Conservation (phyloP, 805 yeast species). For the Yamadazyma sp. region DNA sequence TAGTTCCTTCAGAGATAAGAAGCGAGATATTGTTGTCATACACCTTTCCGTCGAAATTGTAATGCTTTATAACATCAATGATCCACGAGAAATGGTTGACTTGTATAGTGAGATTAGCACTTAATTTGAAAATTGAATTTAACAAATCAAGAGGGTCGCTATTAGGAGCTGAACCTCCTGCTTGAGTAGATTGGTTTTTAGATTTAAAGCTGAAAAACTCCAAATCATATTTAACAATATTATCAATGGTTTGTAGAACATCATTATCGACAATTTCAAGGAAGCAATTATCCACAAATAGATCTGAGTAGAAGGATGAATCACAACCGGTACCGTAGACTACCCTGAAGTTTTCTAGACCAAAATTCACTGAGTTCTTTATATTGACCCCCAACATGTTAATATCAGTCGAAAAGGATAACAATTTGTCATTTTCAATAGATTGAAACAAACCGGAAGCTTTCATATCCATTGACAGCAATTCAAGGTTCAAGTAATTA, state of each 20-base stretch:
- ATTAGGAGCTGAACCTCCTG: not conserved
- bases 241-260: constrained; percentile 1
- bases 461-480: constrained; percentile 4
- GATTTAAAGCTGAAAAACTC: constrained; percentile 11
- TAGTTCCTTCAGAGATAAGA: constrained; percentile 10
- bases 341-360: constrained; percentile 5
- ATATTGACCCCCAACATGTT: constrained; percentile 3
- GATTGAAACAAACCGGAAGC: constrained; percentile 5
- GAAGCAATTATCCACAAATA: constrained; percentile 7
- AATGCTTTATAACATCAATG: constrained; percentile 16
- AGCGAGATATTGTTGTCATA: constrained; percentile 17
- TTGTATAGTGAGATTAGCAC: constrained; percentile 13
- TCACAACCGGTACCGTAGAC: constrained; percentile 7
- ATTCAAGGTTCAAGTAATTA: not conserved
- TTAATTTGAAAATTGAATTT: not conserved
- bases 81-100: constrained; percentile 20
- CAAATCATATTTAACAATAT: constrained; percentile 6
- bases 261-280: constrained; percentile 5
- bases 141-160: not conserved
- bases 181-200: not conserved
- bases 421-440: constrained; percentile 3
- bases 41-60: constrained; percentile 17
- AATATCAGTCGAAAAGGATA: constrained; percentile 1
- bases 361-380: not conserved
- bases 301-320: constrained; percentile 1